A percentile compares a stretch with the other conserved stretches of the same genome.
Evolutionary conservation across 805 yeast species (phyloP).

Genomic region (Yamadazyma sp.): DNA sequence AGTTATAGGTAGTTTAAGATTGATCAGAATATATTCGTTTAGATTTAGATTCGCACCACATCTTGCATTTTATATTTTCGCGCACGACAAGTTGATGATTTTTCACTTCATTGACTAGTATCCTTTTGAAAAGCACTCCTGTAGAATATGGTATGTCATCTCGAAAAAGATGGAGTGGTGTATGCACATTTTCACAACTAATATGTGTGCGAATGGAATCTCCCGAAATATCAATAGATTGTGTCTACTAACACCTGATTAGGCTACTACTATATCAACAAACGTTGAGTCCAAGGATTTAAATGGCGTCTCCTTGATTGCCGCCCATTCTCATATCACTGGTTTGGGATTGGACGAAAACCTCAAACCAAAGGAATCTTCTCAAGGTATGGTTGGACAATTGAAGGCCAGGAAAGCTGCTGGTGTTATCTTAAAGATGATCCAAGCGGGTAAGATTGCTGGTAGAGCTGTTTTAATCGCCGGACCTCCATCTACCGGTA

Average conservation of each 20-base stretch:
- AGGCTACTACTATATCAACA: slow-evolving; percentile 31
- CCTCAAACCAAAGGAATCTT: slow-evolving; percentile 70
- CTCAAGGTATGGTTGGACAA: slow-evolving; percentile 99
- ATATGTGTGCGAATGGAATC: too few species aligned
- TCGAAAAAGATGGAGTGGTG: too few species aligned
- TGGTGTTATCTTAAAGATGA: slow-evolving; percentile 89
- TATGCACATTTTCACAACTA: too few species aligned
- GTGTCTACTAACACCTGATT: slow-evolving; percentile 4
- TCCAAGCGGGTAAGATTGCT: slow-evolving; percentile 90
- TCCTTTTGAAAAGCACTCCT: slow-evolving; percentile 1
- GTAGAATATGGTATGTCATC: slow-evolving; percentile 5
- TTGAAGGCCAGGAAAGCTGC: slow-evolving; percentile 93
- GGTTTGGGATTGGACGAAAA: slow-evolving; percentile 96
- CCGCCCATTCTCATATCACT: slow-evolving; percentile 97
- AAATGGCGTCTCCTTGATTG: slow-evolving; percentile 66
- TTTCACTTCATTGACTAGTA: slow-evolving; percentile 5
- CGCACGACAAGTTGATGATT: slow-evolving; percentile 4
- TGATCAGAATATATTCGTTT: background rate
- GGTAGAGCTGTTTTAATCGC: slow-evolving; percentile 95
- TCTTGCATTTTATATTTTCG: background rate
- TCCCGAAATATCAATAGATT: slow-evolving; percentile 3
- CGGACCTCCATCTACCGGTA: slow-evolving; percentile 99
- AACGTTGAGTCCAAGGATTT: slow-evolving; percentile 34
- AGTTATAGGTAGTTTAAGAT: slow-evolving; percentile 19
- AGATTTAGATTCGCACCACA: slow-evolving; percentile 1